Conservation (phyloP, 2,329 filamentous ascomycete species). For the Davidsoniella eucalypti region DNA sequence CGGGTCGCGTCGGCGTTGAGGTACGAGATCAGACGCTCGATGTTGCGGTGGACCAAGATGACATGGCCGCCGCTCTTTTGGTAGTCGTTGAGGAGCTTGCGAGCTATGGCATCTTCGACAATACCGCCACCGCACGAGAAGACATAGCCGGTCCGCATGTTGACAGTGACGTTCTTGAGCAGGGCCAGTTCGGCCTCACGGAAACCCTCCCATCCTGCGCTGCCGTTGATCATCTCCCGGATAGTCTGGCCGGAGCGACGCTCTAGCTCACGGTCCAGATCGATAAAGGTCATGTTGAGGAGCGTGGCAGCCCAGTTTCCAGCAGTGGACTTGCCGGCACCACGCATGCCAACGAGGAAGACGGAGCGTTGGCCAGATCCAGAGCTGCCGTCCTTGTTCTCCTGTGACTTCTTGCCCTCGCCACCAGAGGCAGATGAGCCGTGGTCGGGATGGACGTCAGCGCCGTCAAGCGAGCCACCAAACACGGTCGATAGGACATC, state of each 20-base stretch:
- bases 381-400: background rate
- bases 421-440: conserved; percentile 11
- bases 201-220: conserved; percentile 75
- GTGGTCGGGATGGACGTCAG: conserved; percentile 30
- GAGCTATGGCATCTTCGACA: conserved; percentile 69
- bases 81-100: conserved; percentile 58
- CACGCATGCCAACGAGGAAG: conserved; percentile 93
- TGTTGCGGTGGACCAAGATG: conserved; percentile 73
- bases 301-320: conserved; percentile 69
- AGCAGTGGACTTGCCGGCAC: conserved; percentile 88
- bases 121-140: conserved; percentile 91
- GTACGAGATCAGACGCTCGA: conserved; percentile 76
- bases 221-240: conserved; percentile 61
- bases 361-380: conserved; percentile 41
- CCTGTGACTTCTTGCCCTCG: background rate
- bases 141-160: conserved; percentile 58
- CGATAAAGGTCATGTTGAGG: conserved; percentile 61
- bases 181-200: conserved; percentile 61
- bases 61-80: conserved; percentile 66
- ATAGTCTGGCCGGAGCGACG: conserved; percentile 56
- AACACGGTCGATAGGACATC: conserved; percentile 57
- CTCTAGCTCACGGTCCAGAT: conserved; percentile 81
- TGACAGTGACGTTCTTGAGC: conserved; percentile 55
- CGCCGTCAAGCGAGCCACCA: conserved; percentile 35
- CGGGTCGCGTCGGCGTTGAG: conserved; percentile 76